Evolutionary conservation across 441 rosid species (phyloP).

Genomic region (Croton setiger): DNA sequence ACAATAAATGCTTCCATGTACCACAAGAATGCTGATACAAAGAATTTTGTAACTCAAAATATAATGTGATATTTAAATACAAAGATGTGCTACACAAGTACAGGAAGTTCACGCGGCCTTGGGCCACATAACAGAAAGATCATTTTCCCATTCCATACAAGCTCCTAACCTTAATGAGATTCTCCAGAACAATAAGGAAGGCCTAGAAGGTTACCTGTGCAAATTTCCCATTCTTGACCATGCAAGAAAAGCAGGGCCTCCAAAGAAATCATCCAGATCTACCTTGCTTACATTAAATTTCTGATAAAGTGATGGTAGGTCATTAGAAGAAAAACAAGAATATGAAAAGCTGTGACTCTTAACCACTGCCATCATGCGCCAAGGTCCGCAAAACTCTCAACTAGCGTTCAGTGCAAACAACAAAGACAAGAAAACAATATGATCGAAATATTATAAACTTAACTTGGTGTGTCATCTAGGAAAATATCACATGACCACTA

Average conservation of each 20-base stretch:
- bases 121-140: background rate
- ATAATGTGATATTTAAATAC: background rate
- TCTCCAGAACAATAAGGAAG: slow-evolving; percentile 7
- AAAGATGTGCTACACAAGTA: background rate
- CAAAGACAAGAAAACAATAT: background rate
- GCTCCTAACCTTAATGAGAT: background rate
- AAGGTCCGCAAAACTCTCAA: background rate
- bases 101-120: background rate
- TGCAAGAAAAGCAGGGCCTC: slow-evolving; percentile 82
- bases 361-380: background rate
- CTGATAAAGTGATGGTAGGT: slow-evolving; percentile 34
- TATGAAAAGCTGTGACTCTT: background rate
- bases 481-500: background rate
- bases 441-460: background rate
- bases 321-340: slow-evolving; percentile 16
- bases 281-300: slow-evolving; percentile 52
- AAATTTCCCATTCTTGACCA: slow-evolving; percentile 81
- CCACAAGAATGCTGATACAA: background rate
- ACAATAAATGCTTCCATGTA: slow-evolving; percentile 9
- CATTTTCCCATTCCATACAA: background rate
- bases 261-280: slow-evolving; percentile 65
- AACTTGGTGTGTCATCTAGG: background rate
- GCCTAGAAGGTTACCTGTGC: slow-evolving; percentile 46
- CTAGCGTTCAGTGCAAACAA: background rate
- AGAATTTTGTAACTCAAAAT: slow-evolving; percentile 13